Conservation (phyloP, 257 asterid species). For the Lycium barbarum region DNA sequence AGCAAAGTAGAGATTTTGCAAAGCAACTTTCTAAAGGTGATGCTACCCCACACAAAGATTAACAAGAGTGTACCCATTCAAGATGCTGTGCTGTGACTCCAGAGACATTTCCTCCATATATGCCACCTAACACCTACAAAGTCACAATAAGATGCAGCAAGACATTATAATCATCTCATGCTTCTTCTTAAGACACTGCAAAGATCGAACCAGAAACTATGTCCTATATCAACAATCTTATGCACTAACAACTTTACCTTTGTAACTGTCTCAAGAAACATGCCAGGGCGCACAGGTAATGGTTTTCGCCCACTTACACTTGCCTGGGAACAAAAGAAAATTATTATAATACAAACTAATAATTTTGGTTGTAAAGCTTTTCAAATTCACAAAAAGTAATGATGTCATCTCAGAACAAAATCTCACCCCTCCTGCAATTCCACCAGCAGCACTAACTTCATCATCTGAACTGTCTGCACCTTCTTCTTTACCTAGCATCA, state of each 20-base stretch:
- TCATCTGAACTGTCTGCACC: slow-evolving; percentile 65
- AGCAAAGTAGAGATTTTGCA: background rate
- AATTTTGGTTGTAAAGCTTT: slow-evolving; percentile 17
- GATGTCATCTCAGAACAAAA: slow-evolving; percentile 18
- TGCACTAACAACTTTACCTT: slow-evolving; percentile 61
- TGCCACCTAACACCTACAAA: slow-evolving; percentile 85
- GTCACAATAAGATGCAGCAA: slow-evolving; percentile 35
- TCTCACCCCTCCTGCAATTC: slow-evolving; percentile 84
- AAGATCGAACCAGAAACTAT: slow-evolving; percentile 11
- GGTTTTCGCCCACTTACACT: slow-evolving; percentile 79
- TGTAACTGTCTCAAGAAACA: slow-evolving; percentile 97
- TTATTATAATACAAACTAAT: slow-evolving; percentile 42
- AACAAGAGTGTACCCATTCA: slow-evolving; percentile 70
- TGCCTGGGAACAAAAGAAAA: slow-evolving; percentile 60
- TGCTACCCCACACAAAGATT: background rate
- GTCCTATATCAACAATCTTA: slow-evolving; percentile 3
- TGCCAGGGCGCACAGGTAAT: slow-evolving; percentile 95
- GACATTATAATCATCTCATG: slow-evolving; percentile 28
- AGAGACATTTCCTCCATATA: slow-evolving; percentile 77
- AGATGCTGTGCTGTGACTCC: slow-evolving; percentile 93
- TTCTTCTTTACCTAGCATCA: slow-evolving; percentile 89
- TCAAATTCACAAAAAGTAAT: background rate
- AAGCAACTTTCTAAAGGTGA: background rate
- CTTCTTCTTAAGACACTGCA: background rate
- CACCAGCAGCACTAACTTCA: slow-evolving; percentile 45